These are phyloP conservation scores for Hypoxylon sp. DNA, from an alignment of 2,329 filamentous ascomycete species.

Conservation along the genomic window DNA sequence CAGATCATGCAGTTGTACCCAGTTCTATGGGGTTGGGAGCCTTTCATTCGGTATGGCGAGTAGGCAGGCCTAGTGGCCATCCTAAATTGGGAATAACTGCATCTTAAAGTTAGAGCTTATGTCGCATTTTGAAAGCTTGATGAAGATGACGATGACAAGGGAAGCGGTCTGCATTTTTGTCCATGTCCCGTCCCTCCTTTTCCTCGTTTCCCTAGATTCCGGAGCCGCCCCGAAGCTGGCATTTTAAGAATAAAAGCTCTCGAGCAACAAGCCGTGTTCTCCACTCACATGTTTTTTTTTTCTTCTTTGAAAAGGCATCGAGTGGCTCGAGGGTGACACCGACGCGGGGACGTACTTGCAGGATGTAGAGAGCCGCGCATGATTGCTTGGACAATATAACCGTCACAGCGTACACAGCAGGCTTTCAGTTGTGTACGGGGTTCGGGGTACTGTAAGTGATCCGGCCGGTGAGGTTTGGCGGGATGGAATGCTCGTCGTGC, in stretches of 20 bases:
- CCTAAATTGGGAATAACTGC: neutral
- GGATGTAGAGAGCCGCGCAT: neutral
- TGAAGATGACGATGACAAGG: neutral
- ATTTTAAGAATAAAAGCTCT: neutral
- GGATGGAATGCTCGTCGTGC: conserved; percentile 9
- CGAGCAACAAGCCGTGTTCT: neutral
- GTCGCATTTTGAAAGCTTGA: neutral
- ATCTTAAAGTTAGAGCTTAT: neutral
- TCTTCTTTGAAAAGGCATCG: neutral
- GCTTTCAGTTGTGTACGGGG: neutral
- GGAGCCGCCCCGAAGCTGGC: neutral
- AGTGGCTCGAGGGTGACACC: neutral
- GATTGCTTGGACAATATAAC: conserved; percentile 7
- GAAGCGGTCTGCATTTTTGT: conserved; percentile 1
- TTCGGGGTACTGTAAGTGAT: conserved; percentile 4
- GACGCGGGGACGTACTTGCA: neutral
- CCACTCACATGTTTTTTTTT: neutral
- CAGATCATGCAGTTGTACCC: conserved; percentile 21
- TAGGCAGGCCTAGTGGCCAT: neutral
- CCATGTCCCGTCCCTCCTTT: neutral
- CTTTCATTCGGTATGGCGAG: conserved; percentile 3
- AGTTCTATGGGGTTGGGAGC: conserved; percentile 16
- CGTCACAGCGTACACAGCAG: conserved; percentile 14
- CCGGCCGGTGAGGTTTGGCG: conserved; percentile 9
- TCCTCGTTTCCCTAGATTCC: neutral